Evolutionary conservation across 768 basidiomycete species (phyloP).

Genomic region (Exsudoporus frostii): DNA sequence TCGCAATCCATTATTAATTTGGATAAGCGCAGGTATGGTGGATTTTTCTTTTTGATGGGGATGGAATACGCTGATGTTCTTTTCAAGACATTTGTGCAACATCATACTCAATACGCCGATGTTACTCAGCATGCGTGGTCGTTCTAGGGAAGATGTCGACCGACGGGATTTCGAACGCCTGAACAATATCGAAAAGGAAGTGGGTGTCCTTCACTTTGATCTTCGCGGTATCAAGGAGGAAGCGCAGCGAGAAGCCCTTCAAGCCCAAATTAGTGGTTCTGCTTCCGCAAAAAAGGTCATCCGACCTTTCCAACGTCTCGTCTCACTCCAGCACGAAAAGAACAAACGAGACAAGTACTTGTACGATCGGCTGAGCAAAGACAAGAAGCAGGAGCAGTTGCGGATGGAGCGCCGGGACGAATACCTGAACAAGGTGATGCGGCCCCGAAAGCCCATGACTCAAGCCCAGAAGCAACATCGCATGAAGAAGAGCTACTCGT

Average conservation of each 20-base stretch:
- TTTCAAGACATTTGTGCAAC: conserved; percentile 59
- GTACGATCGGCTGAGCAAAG: conserved; percentile 66
- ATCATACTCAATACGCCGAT: conserved; percentile 55
- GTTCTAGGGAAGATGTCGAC: conserved; percentile 54
- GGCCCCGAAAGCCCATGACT: conserved; percentile 46
- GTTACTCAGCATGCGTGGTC: conserved; percentile 41
- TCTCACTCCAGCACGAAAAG: conserved; percentile 74
- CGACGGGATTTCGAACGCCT: conserved; percentile 72
- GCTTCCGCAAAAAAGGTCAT: conserved; percentile 51
- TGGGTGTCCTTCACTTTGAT: conserved; percentile 60
- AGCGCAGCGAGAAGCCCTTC: conserved; percentile 58
- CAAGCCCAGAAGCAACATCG: conserved; percentile 69
- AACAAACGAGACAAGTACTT: conserved; percentile 71
- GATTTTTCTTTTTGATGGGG: not conserved
- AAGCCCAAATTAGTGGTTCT: conserved; percentile 40
- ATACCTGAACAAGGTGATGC: conserved; percentile 71
- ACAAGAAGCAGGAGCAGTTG: conserved; percentile 73
- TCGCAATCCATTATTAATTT: conserved; percentile 68
- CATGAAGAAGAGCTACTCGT: conserved; percentile 85
- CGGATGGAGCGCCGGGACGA: conserved; percentile 74
- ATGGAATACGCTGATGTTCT: conserved; percentile 11
- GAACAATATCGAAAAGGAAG: conserved; percentile 72
- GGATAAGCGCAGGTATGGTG: conserved; percentile 74
- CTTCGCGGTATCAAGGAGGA: conserved; percentile 73
- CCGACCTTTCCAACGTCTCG: conserved; percentile 65